Percentiles rank a stretch among this genome's conserved stretches.
Conservation (phyloP, 495 filamentous ascomycete genomes). For the Neurospora sp. region DNA sequence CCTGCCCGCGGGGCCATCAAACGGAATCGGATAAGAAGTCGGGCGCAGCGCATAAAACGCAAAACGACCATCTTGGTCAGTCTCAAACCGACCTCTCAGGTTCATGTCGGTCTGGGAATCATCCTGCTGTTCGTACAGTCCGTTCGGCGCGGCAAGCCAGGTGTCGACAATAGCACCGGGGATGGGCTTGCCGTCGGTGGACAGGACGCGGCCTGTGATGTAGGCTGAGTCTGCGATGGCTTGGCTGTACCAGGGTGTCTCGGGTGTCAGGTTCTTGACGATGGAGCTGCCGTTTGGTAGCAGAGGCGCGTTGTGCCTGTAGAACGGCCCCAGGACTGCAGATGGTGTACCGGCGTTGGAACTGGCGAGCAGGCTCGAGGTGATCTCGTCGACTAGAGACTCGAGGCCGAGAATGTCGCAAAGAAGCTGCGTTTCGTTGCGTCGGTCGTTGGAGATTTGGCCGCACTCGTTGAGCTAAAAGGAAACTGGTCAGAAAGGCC, state of each 20-base stretch:
- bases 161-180: conserved; percentile 57
- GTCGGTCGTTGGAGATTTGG: conserved; percentile 56
- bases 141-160: conserved; percentile 70
- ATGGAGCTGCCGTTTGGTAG: conserved; percentile 56
- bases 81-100: conserved; percentile 60
- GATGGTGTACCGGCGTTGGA: conserved; percentile 53
- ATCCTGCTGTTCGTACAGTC: conserved; percentile 75
- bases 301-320: conserved; percentile 56
- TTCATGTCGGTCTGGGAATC: conserved; percentile 61
- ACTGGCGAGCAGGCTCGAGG: conserved; percentile 44
- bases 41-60: conserved; percentile 58
- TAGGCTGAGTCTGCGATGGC: conserved; percentile 46
- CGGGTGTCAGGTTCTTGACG: conserved; percentile 22
- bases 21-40: conserved; percentile 61
- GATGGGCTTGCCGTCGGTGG: conserved; percentile 44
- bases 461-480: conserved; percentile 61
- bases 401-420: conserved; percentile 67
- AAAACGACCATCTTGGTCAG: conserved; percentile 55
- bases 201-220: conserved; percentile 53
- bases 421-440: conserved; percentile 65
- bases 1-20: conserved; percentile 50
- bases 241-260: conserved; percentile 25
- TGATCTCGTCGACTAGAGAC: conserved; percentile 64
- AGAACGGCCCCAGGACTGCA: conserved; percentile 70
- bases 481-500: conserved; percentile 3